Percentiles rank a stretch among this genome's conserved stretches.
phyloP scores from a whole-genome alignment of 805 yeast genomes.

The Wickerhamomyces subpelliculosus region DNA sequence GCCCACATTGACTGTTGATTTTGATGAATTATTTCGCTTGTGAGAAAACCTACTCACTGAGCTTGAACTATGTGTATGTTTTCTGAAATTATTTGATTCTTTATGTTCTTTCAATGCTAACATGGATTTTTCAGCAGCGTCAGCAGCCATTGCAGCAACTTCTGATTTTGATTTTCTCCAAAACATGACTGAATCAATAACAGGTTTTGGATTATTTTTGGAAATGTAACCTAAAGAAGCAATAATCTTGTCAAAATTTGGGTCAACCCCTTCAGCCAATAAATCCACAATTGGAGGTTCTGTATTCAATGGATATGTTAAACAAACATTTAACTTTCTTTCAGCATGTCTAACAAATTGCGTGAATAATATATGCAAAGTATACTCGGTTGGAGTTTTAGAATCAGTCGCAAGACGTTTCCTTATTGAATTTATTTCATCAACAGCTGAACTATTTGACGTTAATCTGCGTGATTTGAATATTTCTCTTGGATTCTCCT shows the following conservation, averaged over 20 bases:
- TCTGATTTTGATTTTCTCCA: slow-evolving; percentile 96
- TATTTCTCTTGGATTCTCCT: not conserved
- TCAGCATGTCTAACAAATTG: slow-evolving; percentile 95
- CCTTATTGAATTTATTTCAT: slow-evolving; percentile 23
- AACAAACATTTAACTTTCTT: slow-evolving; percentile 68
- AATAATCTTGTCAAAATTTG: slow-evolving; percentile 78
- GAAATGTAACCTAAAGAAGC: slow-evolving; percentile 88
- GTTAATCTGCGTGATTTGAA: slow-evolving; percentile 7
- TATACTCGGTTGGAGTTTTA: slow-evolving; percentile 80
- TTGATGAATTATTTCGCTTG: slow-evolving; percentile 44
- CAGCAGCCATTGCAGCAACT: slow-evolving; percentile 59
- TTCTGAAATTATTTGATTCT: slow-evolving; percentile 14
- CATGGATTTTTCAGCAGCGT: slow-evolving; percentile 39
- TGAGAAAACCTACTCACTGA: slow-evolving; percentile 32
- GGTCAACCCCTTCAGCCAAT: slow-evolving; percentile 80
- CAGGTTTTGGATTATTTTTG: slow-evolving; percentile 84
- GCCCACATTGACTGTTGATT: slow-evolving; percentile 34
- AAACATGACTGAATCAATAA: slow-evolving; percentile 95
- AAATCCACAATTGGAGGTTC: slow-evolving; percentile 79
- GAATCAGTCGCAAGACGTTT: slow-evolving; percentile 43
- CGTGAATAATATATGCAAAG: slow-evolving; percentile 88
- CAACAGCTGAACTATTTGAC: slow-evolving; percentile 13
- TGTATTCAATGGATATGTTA: slow-evolving; percentile 52
- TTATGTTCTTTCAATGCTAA: slow-evolving; percentile 26
- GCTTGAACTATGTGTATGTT: slow-evolving; percentile 25